These are phyloP conservation scores for Boletus insuetus DNA, from an alignment of 768 basidiomycete genomes.

Conservation along the genomic window DNA sequence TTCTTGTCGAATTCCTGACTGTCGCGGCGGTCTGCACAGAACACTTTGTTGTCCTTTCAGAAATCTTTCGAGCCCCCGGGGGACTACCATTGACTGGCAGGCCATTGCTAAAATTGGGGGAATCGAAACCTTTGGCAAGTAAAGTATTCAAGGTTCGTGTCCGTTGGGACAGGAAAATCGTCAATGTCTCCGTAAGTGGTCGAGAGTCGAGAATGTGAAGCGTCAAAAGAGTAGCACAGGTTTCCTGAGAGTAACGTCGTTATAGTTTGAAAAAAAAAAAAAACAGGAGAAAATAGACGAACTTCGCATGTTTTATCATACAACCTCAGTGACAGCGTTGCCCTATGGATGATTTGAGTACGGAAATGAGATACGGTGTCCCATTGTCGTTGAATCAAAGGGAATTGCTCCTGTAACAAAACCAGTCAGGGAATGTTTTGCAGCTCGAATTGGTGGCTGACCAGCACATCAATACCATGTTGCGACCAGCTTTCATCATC, in stretches of 20 bases:
- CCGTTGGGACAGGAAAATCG: constrained; percentile 69
- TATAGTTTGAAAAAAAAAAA: not conserved
- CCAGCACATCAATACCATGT: constrained; percentile 62
- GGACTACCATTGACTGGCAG: constrained; percentile 37
- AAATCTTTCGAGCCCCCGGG: constrained; percentile 14
- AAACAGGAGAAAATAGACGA: constrained; percentile 13
- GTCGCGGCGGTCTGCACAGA: constrained; percentile 40
- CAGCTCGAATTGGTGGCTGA: constrained; percentile 30
- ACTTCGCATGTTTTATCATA: constrained; percentile 52
- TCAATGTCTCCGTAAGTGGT: constrained; percentile 70
- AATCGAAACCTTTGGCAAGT: constrained; percentile 35
- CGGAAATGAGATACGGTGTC: constrained; percentile 85
- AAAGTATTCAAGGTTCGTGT: constrained; percentile 51
- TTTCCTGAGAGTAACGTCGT: constrained; percentile 44
- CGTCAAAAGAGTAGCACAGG: constrained; percentile 75
- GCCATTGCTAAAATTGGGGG: constrained; percentile 30
- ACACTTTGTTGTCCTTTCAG: constrained; percentile 1
- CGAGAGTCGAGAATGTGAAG: constrained; percentile 88
- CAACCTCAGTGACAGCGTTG: constrained; percentile 78
- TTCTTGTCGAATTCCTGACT: constrained; percentile 52
- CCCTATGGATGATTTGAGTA: constrained; percentile 83
- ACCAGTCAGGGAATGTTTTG: not conserved
- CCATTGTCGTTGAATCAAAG: constrained; percentile 91
- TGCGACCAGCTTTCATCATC: constrained; percentile 59
- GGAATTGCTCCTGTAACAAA: constrained; percentile 69